Evolutionary conservation across 805 yeast genomes (phyloP), one percentile per base, ranked within the genome.

Genomic region (Yarrowia sp.): DNA sequence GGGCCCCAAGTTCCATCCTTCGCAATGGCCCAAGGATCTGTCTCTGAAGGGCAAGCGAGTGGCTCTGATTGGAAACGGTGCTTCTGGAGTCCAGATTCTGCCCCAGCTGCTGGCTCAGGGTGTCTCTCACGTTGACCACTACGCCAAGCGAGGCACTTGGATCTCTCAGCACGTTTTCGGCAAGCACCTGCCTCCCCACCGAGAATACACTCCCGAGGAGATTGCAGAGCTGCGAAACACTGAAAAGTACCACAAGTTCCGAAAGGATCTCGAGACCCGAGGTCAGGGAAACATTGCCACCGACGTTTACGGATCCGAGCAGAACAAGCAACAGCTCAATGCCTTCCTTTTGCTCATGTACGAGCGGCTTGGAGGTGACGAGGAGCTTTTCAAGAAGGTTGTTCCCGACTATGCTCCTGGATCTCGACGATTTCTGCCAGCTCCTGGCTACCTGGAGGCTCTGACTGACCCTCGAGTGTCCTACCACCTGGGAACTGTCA

Each of bases 401-500:
- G 48, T 69, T 38, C 74, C 73, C 8, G 68, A 64, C 24, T 68
- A 64, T 40, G 54, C 48, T 22, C 67, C 69, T 11, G 72, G 71
- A 26, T 67, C 71, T 36, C 65, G 72, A 24, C 67, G 73, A 26
- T 64, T 68, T 10, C 65, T 71, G 12, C 70, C 72, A 17, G 74
- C 71, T 17, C 64, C 61, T 10, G 65, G 64, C 22, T 71, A 71
- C 62, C 63, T 69, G 33, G 71, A 70, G 46, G 36, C 67, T 28
- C 64, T 69, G 17, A 56, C 58, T 4, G 62, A 67, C 16, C 66
- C 59, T 10, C 71, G 70, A 58, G 74, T 71, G 4, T 68, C 69
- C 4, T 43, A 67, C 33, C 66, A 65, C 10, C 40, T 65, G 7
- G 62, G 48, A 6, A 64, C 67, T 4, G 65, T 71, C 24, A 44